Percentiles rank a stretch among this genome's conserved stretches.
phyloP scores from a whole-genome alignment of 345 rosid genomes.

The Pugionium cornutum region DNA sequence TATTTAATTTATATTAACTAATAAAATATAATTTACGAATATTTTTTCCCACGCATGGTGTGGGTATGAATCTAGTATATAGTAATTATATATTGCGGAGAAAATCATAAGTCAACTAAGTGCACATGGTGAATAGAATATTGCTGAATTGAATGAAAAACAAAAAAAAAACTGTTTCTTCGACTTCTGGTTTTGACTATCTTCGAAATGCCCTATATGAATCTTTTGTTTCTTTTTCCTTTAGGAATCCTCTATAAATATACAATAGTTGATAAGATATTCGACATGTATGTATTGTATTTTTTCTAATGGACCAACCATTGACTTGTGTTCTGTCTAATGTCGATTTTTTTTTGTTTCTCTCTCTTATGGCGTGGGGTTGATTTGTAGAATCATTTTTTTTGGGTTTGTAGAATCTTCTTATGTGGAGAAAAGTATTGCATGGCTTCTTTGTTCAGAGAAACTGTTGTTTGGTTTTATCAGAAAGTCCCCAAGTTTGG shows the following conservation, averaged over 20 bases:
- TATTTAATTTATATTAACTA: too few species aligned
- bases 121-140: not conserved
- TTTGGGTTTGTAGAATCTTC: constrained; percentile 14
- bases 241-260: not conserved
- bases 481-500: constrained; percentile 6
- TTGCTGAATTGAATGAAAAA: not conserved
- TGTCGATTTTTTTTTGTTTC: constrained; percentile 16
- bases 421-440: not conserved
- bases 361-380: constrained; percentile 14
- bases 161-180: not conserved
- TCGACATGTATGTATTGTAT: not conserved
- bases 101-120: not conserved
- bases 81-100: too few species aligned
- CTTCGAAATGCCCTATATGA: not conserved
- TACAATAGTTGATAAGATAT: constrained; percentile 23
- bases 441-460: constrained; percentile 1
- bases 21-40: too few species aligned
- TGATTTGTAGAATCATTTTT: constrained; percentile 7
- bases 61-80: too few species aligned
- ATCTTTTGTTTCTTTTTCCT: not conserved
- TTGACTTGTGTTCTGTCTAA: constrained; percentile 29
- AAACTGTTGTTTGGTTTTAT: constrained; percentile 9
- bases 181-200: not conserved
- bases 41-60: too few species aligned
- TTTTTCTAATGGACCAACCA: constrained; percentile 22